Conservation (phyloP, 23 red algal genomes). For the Cyanidioschyzon merolae region DNA sequence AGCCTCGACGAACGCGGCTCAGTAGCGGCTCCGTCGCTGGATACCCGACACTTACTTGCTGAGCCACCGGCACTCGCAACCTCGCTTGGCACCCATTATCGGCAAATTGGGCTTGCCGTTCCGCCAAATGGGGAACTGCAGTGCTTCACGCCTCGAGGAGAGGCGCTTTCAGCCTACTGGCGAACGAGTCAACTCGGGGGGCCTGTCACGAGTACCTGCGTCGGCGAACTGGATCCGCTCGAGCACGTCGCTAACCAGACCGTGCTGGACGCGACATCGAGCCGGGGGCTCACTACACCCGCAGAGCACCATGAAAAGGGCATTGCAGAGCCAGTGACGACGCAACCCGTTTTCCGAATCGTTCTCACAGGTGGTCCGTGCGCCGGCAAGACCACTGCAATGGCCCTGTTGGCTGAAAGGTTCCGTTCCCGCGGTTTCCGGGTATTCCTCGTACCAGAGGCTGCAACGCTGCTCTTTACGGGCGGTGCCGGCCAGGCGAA, state of each 20-base stretch:
- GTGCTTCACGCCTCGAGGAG: not conserved
- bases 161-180: not conserved
- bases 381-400: slow-evolving; percentile 62
- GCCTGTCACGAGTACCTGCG: not conserved
- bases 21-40: too few relatives aligned
- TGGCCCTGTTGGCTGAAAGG: slow-evolving; percentile 52
- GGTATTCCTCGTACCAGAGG: slow-evolving; percentile 64
- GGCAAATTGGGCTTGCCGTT: not conserved
- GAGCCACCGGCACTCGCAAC: not conserved
- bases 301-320: not conserved
- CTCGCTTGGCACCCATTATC: not conserved
- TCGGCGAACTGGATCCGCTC: not conserved
- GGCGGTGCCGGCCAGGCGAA: slow-evolving; percentile 40
- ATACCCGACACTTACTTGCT: too few relatives aligned
- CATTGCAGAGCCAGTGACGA: not conserved
- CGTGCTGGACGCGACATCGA: not conserved
- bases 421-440: slow-evolving; percentile 55
- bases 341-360: slow-evolving; percentile 8
- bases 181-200: not conserved
- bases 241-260: not conserved
- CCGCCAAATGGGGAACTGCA: not conserved
- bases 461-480: slow-evolving; percentile 63
- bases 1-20: too few relatives aligned
- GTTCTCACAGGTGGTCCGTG: slow-evolving; percentile 34
- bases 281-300: not conserved